Evolutionary conservation across 345 rosid genomes (phyloP).

Genomic region (Eucalyptus brandiana): DNA sequence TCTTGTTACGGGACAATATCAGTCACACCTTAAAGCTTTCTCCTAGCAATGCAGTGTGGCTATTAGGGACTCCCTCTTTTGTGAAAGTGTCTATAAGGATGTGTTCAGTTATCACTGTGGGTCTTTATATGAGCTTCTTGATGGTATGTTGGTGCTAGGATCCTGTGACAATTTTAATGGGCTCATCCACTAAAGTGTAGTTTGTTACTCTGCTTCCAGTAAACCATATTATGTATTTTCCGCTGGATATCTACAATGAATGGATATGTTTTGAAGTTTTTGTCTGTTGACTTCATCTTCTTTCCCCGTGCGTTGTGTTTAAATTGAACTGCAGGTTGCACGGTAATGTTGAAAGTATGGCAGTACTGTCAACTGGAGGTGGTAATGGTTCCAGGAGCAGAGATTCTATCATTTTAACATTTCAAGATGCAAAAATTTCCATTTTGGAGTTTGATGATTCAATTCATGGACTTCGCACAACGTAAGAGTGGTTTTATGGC

Average conservation of each 20-base stretch:
- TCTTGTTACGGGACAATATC: background rate
- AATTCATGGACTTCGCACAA: conserved; percentile 63
- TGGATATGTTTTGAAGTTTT: background rate
- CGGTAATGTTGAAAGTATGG: conserved; percentile 86
- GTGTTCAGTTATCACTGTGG: background rate
- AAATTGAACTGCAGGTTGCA: conserved; percentile 44
- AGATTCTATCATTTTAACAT: conserved; percentile 69
- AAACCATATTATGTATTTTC: background rate
- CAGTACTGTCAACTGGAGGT: conserved; percentile 56
- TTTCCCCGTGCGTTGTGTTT: background rate
- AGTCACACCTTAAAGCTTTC: background rate
- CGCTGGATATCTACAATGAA: background rate
- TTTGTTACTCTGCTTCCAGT: background rate
- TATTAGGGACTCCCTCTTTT: background rate
- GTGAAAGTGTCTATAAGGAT: background rate
- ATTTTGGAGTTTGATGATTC: conserved; percentile 95
- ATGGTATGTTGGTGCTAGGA: background rate
- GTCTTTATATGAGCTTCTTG: background rate
- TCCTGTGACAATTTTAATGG: background rate
- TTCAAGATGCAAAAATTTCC: conserved; percentile 74
- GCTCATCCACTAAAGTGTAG: background rate
- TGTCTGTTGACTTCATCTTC: background rate
- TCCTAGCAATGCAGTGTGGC: background rate
- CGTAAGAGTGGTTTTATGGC: conserved; percentile 16
- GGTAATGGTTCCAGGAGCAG: conserved; percentile 56